Evolutionary conservation across 768 basidiomycete genomes (phyloP), one percentile per base, ranked within the genome.

Genomic region (Candolleomyces aberdarensis): DNA sequence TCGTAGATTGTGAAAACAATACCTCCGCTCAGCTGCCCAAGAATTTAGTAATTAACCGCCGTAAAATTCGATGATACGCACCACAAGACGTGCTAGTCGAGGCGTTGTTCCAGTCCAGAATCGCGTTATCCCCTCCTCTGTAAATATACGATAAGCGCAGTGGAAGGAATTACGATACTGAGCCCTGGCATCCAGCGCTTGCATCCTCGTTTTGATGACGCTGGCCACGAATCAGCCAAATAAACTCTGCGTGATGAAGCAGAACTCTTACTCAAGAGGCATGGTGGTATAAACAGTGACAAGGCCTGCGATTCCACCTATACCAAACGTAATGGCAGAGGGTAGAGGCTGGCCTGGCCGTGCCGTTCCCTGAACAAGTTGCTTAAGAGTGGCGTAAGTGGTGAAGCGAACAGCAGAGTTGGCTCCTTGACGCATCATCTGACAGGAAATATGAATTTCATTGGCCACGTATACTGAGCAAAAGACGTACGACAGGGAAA

Each of bases 101-200:
- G 97, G 97, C 4, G 96, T 96, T 7, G 96, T 94, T 2, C 97
- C 97, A 3, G 91, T 92, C 97, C 97, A 99, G 74, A 99, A 97
- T 53, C 90, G 83, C n/a, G 85, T 67, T 7, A 97, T 65, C 2
- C 97, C 97, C 69, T 98, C 95, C 72, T 98, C 96, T 0, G 88
- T 94, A 64, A 94, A 87, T 70, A 98, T 95, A 50, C 96, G 83
- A 69, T 97, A 96, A 5, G 88, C 96, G 66, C 96, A 98, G 67
- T 98, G 95, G 77, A 98, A 91, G 3, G 95, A 88, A 69, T 99
- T 98, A 41, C 88, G 85, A 71, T 98, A 99, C 62, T 94, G 88
- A 22, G 80, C 75, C 10, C 84, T 80, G 0, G 96, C 97, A 59
- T 85, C 83, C 10, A 99, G 80, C 5, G 93, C 88, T 74, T 99